Base-by-base conservation (phyloP, 2,329 filamentous ascomycete genomes). In the Acrocalymma vagum region DNA sequence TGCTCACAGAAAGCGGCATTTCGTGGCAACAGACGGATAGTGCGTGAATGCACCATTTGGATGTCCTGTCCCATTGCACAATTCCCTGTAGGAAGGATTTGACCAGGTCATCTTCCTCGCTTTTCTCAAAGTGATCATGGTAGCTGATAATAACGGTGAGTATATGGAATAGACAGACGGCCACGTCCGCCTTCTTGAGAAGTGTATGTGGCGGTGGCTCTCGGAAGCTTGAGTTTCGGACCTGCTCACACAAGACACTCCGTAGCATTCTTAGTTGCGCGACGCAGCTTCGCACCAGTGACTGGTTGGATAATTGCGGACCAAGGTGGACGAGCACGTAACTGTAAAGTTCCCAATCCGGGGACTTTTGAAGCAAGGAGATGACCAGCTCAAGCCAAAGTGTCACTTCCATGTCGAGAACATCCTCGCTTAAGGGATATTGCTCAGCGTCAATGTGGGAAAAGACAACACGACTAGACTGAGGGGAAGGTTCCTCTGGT, bases 1-100 rank as follows among this genome's bases (percentile, higher is more conserved):
- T 95, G 63, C 87, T 90, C 35, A 92, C 88, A 9, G 93, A 93
- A 13, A 88, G 80, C 3, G 94, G 92, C 17, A 96, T 81, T 69
- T 99, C 94, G 60, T 96, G 91, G 66, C 92, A 96, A 73, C 93
- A 97, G 45, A 99, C 87, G 0, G 91, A 92, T 14, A 99, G 76
- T 0, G 93, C 93, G 67, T 99, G 93, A 37, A 99, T 96, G 70
- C 94, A 99, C 48, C 85, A 88, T 61, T 92, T 94, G 14, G 91
- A 90, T 38, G 90, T 95, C 50, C 88, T 83, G 59, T 96, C 91
- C 81, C 87, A 91, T 2, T 85, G 84, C 9, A 86, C 84, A 43
- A 97, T 89, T 2, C 93, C 93, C 40, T 87, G 81, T 53, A 95
- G 84, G 63, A 99, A 96, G 0, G 89, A 84, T 51, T 86, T 85